Evolutionary conservation across 2,329 filamentous ascomycete species (phyloP).

Genomic region (Byssochlamys sp.): DNA sequence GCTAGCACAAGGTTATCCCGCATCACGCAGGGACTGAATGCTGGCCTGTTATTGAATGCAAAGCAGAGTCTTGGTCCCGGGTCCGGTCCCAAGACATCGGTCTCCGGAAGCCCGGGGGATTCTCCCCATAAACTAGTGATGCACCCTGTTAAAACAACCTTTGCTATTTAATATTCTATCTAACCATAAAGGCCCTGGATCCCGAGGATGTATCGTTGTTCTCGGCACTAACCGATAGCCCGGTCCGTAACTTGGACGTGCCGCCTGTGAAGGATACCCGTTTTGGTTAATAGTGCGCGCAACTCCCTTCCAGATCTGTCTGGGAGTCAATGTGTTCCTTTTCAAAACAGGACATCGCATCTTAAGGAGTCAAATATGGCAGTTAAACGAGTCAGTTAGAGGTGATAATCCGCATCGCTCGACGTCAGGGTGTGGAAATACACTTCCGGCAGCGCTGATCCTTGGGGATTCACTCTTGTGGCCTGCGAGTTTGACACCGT

Average conservation of each 20-base stretch:
- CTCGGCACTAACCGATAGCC: background rate
- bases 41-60: background rate
- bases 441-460: no score
- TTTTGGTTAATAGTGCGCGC: background rate
- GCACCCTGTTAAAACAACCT: background rate
- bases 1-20: background rate
- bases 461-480: no score
- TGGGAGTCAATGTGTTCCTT: background rate
- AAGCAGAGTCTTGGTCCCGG: background rate
- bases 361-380: background rate
- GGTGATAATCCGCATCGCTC: no score
- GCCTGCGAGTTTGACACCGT: no score
- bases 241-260: background rate
- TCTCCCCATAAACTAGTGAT: background rate
- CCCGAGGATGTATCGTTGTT: background rate
- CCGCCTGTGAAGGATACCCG: background rate
- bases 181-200: background rate
- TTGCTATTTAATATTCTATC: background rate
- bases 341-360: background rate
- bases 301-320: background rate
- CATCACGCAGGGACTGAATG: background rate
- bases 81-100: background rate
- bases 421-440: no score
- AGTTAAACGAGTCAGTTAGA: background rate
- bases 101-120: background rate